These are phyloP conservation scores for Metschnikowia bowlesiae DNA, from an alignment of 805 yeast species.

Conservation along the genomic window DNA sequence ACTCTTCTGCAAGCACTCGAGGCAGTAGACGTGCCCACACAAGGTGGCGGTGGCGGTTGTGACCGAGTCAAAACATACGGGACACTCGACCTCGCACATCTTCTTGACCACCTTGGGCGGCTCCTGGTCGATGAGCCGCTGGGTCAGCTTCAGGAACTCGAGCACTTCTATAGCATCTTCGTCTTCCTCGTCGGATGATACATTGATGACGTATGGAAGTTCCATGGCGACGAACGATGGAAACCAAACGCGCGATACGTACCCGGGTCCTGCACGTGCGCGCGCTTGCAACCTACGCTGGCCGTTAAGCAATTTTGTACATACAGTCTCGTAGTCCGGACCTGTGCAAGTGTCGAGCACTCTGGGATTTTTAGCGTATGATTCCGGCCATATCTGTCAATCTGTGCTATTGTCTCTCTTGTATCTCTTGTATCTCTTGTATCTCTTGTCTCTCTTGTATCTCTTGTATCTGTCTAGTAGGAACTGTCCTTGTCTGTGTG, in stretches of 20 bases:
- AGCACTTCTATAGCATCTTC: slow-evolving; percentile 30
- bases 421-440: no score
- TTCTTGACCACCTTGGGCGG: slow-evolving; percentile 26
- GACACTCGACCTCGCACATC: slow-evolving; percentile 37
- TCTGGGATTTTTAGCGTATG: background rate
- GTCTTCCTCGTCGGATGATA: slow-evolving; percentile 25
- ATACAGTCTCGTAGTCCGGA: background rate
- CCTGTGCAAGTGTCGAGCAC: background rate
- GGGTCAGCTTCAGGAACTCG: slow-evolving; percentile 36
- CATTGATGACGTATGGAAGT: slow-evolving; percentile 13
- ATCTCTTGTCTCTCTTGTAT: no score
- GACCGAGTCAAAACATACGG: slow-evolving; percentile 42
- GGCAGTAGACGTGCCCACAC: slow-evolving; percentile 43
- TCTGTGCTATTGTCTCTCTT: no score
- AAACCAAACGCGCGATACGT: background rate
- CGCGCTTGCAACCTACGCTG: background rate
- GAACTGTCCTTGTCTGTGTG: no score
- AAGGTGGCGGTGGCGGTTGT: slow-evolving; percentile 37
- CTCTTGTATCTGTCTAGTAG: no score
- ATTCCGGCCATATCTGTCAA: no score
- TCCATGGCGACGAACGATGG: slow-evolving; percentile 2
- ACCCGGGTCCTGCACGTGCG: background rate
- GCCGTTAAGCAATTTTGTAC: background rate
- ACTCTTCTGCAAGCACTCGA: slow-evolving; percentile 40
- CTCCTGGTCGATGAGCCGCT: slow-evolving; percentile 25